These are phyloP conservation scores for Halophytophthora batemanensis DNA, from an alignment of 352 stramenopile species.

Conservation along the genomic window DNA sequence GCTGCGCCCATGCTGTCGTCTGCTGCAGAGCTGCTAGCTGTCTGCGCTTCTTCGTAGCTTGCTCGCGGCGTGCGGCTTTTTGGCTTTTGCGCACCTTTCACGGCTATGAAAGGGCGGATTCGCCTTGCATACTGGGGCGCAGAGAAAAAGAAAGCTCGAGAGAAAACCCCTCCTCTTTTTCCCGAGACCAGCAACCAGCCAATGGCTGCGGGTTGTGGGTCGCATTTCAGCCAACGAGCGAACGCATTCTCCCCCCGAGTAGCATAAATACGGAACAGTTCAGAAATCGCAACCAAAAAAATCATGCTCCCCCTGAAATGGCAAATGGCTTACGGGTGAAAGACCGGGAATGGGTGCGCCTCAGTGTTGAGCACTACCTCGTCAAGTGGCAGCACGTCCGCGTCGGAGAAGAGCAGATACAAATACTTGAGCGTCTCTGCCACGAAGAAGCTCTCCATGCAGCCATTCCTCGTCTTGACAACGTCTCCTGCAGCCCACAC, in stretches of 20 bases:
- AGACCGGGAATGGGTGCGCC: slow-evolving; percentile 71
- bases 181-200: background rate
- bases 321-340: background rate
- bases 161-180: background rate
- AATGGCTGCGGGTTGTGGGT: background rate
- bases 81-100: slow-evolving; percentile 2
- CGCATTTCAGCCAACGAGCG: background rate
- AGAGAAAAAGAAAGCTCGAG: background rate
- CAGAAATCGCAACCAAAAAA: background rate
- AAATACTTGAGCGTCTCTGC: slow-evolving; percentile 94
- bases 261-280: background rate
- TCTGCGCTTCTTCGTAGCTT: no score
- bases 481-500: slow-evolving; percentile 32
- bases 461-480: slow-evolving; percentile 19
- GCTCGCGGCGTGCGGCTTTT: no score
- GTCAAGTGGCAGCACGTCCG: slow-evolving; percentile 63
- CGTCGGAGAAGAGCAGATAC: slow-evolving; percentile 84
- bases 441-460: slow-evolving; percentile 90
- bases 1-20: slow-evolving; percentile 39
- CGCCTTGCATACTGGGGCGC: no score
- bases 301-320: no score
- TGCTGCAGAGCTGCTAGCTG: no score
- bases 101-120: background rate
- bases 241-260: no score
- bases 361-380: slow-evolving; percentile 86